phyloP scores from a whole-genome alignment of 768 basidiomycete species.

The Agaricus subrufescens region DNA sequence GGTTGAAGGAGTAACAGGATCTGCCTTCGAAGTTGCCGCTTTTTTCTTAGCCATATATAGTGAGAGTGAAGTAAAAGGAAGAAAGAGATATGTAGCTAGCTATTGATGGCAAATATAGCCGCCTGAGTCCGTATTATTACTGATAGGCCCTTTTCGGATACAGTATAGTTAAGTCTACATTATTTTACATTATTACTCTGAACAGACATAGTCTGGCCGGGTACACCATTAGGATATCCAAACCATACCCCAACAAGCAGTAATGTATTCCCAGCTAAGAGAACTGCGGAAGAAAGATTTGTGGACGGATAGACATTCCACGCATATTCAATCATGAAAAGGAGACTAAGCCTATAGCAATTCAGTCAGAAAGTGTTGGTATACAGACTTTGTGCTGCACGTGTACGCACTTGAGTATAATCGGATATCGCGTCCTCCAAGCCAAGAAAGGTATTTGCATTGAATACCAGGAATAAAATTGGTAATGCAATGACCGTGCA shows the following conservation, averaged over 20 bases:
- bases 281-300: constrained; percentile 20
- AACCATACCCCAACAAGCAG: constrained; percentile 32
- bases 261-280: constrained; percentile 22
- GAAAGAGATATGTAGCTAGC: neutral
- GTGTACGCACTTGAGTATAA: constrained; percentile 50
- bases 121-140: too few relatives aligned
- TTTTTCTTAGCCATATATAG: constrained; percentile 22
- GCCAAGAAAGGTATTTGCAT: constrained; percentile 83
- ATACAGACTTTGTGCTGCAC: neutral
- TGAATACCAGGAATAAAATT: constrained; percentile 98
- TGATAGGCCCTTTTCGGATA: too few relatives aligned
- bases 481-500: constrained; percentile 94
- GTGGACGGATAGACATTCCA: constrained; percentile 19
- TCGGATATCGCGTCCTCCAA: constrained; percentile 68
- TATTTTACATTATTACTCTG: neutral
- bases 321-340: constrained; percentile 14
- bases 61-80: neutral
- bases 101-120: neutral
- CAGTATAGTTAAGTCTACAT: neutral
- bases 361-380: neutral
- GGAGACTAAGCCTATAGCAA: constrained; percentile 1
- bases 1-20: neutral
- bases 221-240: constrained; percentile 12
- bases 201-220: neutral
- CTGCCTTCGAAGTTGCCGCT: constrained; percentile 4